A percentile compares a stretch with the other conserved stretches of the same genome.
Conservation (phyloP, 2,329 filamentous ascomycete species). For the Colletotrichum graminicola region DNA sequence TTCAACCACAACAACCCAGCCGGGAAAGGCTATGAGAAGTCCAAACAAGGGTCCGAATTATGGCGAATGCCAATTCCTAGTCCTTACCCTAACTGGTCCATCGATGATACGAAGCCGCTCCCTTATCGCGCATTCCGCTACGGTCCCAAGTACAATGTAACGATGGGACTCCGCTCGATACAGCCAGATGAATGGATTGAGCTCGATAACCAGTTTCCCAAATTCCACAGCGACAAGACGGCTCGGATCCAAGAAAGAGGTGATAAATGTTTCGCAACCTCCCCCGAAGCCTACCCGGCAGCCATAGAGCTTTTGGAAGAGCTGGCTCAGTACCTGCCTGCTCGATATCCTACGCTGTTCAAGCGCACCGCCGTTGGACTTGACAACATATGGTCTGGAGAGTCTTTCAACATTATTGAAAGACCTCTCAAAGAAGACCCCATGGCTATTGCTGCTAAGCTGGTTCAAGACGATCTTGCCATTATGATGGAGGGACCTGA, state of each 20-base stretch:
- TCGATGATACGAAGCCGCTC: slow-evolving; percentile 76
- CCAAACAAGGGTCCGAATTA: neutral
- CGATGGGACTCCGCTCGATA: slow-evolving; percentile 80
- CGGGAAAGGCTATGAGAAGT: neutral
- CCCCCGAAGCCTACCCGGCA: slow-evolving; percentile 77
- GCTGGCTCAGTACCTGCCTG: slow-evolving; percentile 76
- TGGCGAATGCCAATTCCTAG: slow-evolving; percentile 71
- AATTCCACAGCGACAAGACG: slow-evolving; percentile 79
- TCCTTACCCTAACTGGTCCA: slow-evolving; percentile 77
- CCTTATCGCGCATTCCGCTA: slow-evolving; percentile 84
- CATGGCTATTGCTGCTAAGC: slow-evolving; percentile 78
- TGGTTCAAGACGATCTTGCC: slow-evolving; percentile 85
- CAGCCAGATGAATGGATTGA: slow-evolving; percentile 84
- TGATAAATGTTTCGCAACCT: slow-evolving; percentile 75
- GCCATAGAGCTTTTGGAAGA: slow-evolving; percentile 84
- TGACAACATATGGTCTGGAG: slow-evolving; percentile 77
- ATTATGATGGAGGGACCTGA: slow-evolving; percentile 84
- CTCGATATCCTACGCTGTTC: slow-evolving; percentile 81
- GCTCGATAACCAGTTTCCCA: slow-evolving; percentile 82
- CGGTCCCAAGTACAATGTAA: slow-evolving; percentile 81
- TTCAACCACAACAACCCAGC: neutral
- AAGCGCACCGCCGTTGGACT: slow-evolving; percentile 72
- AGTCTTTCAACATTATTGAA: slow-evolving; percentile 76
- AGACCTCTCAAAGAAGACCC: slow-evolving; percentile 79
- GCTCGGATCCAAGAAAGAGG: slow-evolving; percentile 76